A percentile compares a stretch with the other conserved stretches of the same genome.
phyloP scores from a whole-genome alignment of 768 basidiomycete genomes.

The Infundibulicybe gibba region DNA sequence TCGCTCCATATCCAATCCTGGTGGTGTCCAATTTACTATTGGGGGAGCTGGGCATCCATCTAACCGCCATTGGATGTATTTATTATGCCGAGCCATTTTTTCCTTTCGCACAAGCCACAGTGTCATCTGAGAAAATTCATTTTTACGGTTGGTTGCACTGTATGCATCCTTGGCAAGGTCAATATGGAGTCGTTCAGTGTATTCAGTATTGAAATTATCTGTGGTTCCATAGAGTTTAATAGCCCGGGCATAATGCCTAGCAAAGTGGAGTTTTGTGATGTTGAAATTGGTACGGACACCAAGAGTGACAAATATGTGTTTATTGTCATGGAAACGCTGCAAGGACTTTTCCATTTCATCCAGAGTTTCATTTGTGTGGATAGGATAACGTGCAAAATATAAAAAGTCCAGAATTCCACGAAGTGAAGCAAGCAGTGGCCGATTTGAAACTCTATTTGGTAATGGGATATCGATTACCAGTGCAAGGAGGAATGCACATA shows the following conservation, averaged over 20 bases:
- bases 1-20: conserved; percentile 6
- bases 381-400: conserved; percentile 21
- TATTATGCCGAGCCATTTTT: too few species aligned
- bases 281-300: too few species aligned
- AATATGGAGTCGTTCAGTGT: too few species aligned
- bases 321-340: conserved; percentile 19
- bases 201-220: conserved; percentile 31
- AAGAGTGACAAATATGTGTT: too few species aligned
- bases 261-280: too few species aligned
- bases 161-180: too few species aligned
- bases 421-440: too few species aligned
- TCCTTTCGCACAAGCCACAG: too few species aligned
- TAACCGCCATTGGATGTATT: conserved; percentile 22
- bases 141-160: too few species aligned
- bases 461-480: conserved; percentile 15
- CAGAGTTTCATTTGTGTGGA: conserved; percentile 22
- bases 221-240: conserved; percentile 23
- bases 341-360: conserved; percentile 17
- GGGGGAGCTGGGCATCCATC: conserved; percentile 7
- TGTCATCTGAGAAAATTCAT: too few species aligned
- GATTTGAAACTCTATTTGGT: too few species aligned
- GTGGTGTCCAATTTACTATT: conserved; percentile 1
- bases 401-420: too few species aligned
- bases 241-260: conserved; percentile 17
- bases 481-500: conserved; percentile 20